phyloP scores from a whole-genome alignment of 1,139 yeast genomes.

The Starmera stellimalicola region DNA sequence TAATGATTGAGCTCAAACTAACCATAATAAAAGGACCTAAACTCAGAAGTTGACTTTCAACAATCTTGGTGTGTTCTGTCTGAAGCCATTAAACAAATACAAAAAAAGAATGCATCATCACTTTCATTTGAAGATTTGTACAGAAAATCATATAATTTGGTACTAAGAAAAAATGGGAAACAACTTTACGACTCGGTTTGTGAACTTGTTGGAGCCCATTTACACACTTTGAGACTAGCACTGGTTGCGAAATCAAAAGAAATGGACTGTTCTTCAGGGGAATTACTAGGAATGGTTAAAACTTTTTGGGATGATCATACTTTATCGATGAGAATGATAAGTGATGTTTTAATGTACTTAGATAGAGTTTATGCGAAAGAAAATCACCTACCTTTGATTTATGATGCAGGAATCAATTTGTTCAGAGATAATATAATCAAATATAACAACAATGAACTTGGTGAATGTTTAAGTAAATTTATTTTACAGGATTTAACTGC shows the following conservation, averaged over 20 bases:
- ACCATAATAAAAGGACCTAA: no score
- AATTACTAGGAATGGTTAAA: conserved; percentile 38
- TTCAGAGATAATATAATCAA: conserved; percentile 39
- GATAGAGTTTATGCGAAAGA: conserved; percentile 79
- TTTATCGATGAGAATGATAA: conserved; percentile 66
- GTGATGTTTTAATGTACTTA: conserved; percentile 83
- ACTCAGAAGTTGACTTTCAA: conserved; percentile 43
- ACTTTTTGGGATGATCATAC: conserved; percentile 69
- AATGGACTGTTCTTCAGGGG: conserved; percentile 13
- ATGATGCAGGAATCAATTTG: conserved; percentile 64
- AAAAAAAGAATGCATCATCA: conserved; percentile 61
- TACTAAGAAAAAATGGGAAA: conserved; percentile 64
- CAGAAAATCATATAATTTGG: conserved; percentile 72
- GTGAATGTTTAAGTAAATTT: conserved; percentile 36
- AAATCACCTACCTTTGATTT: conserved; percentile 53
- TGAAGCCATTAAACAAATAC: conserved; percentile 73
- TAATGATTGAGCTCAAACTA: no score
- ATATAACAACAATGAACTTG: conserved; percentile 39
- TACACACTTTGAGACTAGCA: conserved; percentile 25
- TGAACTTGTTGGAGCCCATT: conserved; percentile 39
- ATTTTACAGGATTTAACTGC: conserved; percentile 49
- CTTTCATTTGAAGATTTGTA: conserved; percentile 82
- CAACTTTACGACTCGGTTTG: conserved; percentile 58
- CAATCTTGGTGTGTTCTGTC: conserved; percentile 63
- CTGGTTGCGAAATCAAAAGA: conserved; percentile 11